These are phyloP conservation scores for Amaranthus palmeri DNA, from an alignment of 148 eudicot genomes.

Conservation along the genomic window DNA sequence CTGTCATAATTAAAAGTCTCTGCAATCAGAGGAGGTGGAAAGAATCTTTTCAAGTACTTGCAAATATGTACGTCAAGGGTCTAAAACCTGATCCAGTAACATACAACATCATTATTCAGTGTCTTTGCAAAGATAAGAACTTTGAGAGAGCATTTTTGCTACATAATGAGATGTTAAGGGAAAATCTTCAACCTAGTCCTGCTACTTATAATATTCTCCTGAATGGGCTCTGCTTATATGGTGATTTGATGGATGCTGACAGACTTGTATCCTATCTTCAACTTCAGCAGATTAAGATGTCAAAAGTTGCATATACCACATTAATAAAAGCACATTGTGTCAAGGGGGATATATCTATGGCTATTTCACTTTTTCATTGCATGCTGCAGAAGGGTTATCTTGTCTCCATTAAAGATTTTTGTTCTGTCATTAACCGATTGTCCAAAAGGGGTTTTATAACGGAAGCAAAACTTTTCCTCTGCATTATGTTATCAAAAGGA, in stretches of 20 bases:
- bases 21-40: constrained; percentile 47
- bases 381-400: constrained; percentile 64
- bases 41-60: constrained; percentile 42
- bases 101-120: constrained; percentile 67
- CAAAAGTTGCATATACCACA: constrained; percentile 61
- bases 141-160: constrained; percentile 43
- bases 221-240: constrained; percentile 58
- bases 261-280: constrained; percentile 40
- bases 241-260: constrained; percentile 55
- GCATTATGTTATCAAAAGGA: constrained; percentile 51
- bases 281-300: constrained; percentile 38
- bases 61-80: constrained; percentile 47
- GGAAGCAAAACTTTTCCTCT: constrained; percentile 56
- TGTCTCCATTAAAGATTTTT: constrained; percentile 59
- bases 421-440: constrained; percentile 71
- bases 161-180: constrained; percentile 47
- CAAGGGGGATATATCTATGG: constrained; percentile 56
- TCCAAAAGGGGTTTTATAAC: constrained; percentile 55
- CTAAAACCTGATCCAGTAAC: constrained; percentile 57
- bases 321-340: constrained; percentile 84
- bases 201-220: constrained; percentile 72
- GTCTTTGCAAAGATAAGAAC: constrained; percentile 48
- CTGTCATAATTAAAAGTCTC: constrained; percentile 62
- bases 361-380: constrained; percentile 42
- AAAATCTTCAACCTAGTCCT: constrained; percentile 46